Percentiles rank a stretch among this genome's conserved stretches.
These are phyloP conservation scores for Plasmopara viticola DNA, from an alignment of 352 stramenopile genomes.

Conservation along the genomic window DNA sequence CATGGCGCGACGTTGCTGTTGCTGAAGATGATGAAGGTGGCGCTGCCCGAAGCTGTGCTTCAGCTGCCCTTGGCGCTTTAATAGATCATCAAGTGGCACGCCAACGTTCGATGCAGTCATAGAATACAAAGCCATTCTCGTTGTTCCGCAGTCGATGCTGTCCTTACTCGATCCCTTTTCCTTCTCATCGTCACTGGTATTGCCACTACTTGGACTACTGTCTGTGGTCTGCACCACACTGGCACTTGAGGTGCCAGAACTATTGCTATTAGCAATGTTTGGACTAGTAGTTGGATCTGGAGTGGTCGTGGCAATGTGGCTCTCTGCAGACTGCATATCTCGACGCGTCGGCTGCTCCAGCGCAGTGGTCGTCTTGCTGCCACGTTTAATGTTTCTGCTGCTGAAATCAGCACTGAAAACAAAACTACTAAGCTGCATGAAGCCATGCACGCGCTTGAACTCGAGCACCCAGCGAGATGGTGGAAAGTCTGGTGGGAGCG, in stretches of 20 bases:
- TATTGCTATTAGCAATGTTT: conserved; percentile 2
- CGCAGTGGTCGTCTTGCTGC: conserved; percentile 4
- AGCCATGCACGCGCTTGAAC: conserved; percentile 47
- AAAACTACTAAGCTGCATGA: conserved; percentile 30
- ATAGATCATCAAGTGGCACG: conserved; percentile 4
- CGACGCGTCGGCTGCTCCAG: conserved; percentile 7
- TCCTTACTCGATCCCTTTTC: conserved; percentile 1
- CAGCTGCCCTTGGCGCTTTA: conserved; percentile 11
- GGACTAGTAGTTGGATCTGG: conserved; percentile 2
- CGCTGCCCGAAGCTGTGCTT: conserved; percentile 12
- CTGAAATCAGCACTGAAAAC: conserved; percentile 2
- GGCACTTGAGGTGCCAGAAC: neutral
- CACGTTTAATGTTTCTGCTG: neutral
- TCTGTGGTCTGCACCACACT: conserved; percentile 1
- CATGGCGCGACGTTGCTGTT: conserved; percentile 19
- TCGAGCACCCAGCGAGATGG: conserved; percentile 38
- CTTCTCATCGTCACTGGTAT: conserved; percentile 10
- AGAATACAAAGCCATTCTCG: neutral
- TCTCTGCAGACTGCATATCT: conserved; percentile 2
- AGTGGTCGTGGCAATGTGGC: neutral
- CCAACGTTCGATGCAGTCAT: conserved; percentile 3
- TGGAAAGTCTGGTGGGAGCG: conserved; percentile 40
- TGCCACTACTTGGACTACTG: conserved; percentile 12
- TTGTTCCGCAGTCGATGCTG: neutral
- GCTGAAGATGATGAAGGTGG: conserved; percentile 14